Evolutionary conservation across 768 basidiomycete species (phyloP).

Genomic region (Termitomyces sp.): DNA sequence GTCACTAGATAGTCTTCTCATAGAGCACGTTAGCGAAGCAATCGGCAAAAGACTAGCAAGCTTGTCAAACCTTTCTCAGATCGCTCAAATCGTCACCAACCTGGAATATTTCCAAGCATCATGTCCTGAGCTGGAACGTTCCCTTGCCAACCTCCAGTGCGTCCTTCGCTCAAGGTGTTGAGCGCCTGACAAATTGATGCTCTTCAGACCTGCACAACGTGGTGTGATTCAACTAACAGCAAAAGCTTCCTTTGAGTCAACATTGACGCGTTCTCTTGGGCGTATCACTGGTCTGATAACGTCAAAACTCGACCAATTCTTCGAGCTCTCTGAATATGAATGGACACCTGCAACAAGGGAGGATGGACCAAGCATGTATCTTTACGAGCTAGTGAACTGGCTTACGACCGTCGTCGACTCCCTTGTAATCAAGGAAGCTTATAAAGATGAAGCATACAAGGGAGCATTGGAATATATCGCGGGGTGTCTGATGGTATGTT

Average conservation of each 20-base stretch:
- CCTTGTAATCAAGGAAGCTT: constrained; percentile 72
- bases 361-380: constrained; percentile 84
- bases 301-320: constrained; percentile 93
- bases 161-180: background rate
- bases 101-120: constrained; percentile 87
- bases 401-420: constrained; percentile 94
- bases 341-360: constrained; percentile 78
- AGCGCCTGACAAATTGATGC: background rate
- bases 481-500: constrained; percentile 78
- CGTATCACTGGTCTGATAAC: constrained; percentile 82
- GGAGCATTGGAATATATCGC: constrained; percentile 87
- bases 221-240: constrained; percentile 71
- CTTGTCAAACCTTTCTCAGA: constrained; percentile 80
- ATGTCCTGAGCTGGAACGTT: constrained; percentile 79
- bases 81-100: constrained; percentile 90
- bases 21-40: constrained; percentile 67
- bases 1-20: constrained; percentile 85
- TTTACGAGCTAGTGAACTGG: constrained; percentile 95
- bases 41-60: constrained; percentile 69
- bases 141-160: constrained; percentile 77
- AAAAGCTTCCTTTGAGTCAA: constrained; percentile 58
- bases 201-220: constrained; percentile 67
- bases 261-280: constrained; percentile 61
- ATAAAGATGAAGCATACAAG: constrained; percentile 88
- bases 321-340: constrained; percentile 91